Evolutionary conservation across 257 asterid species (phyloP).

Genomic region (Capsicum pubescens): DNA sequence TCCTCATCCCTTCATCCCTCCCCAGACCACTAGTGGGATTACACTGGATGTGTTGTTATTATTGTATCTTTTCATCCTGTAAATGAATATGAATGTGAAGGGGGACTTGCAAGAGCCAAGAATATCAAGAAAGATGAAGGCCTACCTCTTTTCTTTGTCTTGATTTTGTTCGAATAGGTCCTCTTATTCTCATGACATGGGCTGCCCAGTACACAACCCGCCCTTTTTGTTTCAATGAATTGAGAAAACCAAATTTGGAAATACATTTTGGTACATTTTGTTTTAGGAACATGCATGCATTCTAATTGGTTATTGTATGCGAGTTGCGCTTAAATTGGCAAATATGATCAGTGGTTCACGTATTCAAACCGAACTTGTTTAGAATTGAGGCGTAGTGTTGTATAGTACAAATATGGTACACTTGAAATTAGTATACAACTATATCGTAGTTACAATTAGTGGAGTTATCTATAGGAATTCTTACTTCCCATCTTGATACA

Average conservation of each 20-base stretch:
- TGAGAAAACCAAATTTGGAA: not conserved
- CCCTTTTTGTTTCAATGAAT: not conserved
- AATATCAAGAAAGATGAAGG: not conserved
- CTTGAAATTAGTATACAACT: not conserved
- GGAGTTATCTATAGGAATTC: not conserved
- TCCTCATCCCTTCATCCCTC: not conserved
- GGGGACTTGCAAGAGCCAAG: conserved; percentile 2
- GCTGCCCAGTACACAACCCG: not conserved
- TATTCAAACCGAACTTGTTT: not conserved
- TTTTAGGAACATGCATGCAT: not conserved
- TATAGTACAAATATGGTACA: not conserved
- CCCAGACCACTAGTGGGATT: too few relatives aligned
- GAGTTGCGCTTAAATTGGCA: not conserved
- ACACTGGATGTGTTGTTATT: too few relatives aligned
- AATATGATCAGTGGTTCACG: not conserved
- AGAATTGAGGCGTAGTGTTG: not conserved
- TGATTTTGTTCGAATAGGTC: too few relatives aligned
- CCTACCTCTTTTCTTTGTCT: not conserved
- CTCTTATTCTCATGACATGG: too few relatives aligned
- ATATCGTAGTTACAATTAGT: not conserved
- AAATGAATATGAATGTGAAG: not conserved
- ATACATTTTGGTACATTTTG: not conserved
- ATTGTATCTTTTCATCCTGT: too few relatives aligned
- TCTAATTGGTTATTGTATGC: not conserved
- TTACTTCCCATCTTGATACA: not conserved